These are phyloP conservation scores for Cylindrodendrum hubeiense DNA, from an alignment of 2,329 filamentous ascomycete species.

Conservation along the genomic window DNA sequence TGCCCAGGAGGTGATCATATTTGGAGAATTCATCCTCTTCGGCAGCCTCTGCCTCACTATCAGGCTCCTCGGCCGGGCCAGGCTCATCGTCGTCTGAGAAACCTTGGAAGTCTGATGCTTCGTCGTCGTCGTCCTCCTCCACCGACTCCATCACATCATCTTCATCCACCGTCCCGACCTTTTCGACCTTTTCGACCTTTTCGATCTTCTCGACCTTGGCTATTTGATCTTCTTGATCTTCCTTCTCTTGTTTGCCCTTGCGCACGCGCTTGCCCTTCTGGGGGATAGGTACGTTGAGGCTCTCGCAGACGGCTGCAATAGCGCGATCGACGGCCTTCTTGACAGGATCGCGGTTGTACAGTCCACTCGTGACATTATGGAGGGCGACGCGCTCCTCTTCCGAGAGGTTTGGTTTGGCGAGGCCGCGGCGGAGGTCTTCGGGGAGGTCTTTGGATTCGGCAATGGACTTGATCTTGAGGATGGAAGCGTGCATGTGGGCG, in stretches of 20 bases:
- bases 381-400: conserved; percentile 64
- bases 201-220: conserved; percentile 21
- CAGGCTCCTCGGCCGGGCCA: conserved; percentile 31
- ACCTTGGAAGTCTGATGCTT: conserved; percentile 52
- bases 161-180: conserved; percentile 26
- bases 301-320: conserved; percentile 61
- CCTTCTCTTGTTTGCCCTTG: conserved; percentile 49
- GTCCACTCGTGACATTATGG: conserved; percentile 70
- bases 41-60: conserved; percentile 43
- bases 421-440: conserved; percentile 58
- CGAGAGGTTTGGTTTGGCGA: conserved; percentile 63
- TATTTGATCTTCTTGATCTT: conserved; percentile 42
- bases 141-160: conserved; percentile 36
- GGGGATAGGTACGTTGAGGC: conserved; percentile 62
- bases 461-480: conserved; percentile 66
- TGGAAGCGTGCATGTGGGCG: conserved; percentile 66
- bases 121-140: conserved; percentile 43
- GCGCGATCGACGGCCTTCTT: conserved; percentile 63
- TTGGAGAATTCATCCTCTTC: conserved; percentile 54
- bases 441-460: conserved; percentile 65
- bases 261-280: conserved; percentile 51
- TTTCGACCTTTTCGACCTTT: conserved; percentile 34
- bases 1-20: conserved; percentile 60
- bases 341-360: conserved; percentile 66
- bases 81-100: conserved; percentile 47